A percentile compares a stretch with the other conserved stretches of the same genome.
Evolutionary conservation across 768 basidiomycete genomes (phyloP).

Genomic region (Boletus pseudopeckii): DNA sequence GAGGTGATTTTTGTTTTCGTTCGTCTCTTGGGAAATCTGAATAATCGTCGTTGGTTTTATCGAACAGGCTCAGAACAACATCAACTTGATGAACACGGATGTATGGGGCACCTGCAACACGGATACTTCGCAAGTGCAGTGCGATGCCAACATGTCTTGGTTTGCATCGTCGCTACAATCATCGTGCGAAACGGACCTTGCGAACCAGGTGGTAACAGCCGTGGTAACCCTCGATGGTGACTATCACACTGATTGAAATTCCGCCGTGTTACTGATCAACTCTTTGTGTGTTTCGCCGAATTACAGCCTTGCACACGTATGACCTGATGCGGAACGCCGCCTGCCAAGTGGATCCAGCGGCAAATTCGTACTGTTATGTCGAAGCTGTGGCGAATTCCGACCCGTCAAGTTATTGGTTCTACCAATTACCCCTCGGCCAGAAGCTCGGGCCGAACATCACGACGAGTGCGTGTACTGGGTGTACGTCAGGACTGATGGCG

Average conservation of each 20-base stretch:
- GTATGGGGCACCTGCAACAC: constrained; percentile 84
- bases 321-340: constrained; percentile 56
- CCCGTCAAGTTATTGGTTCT: constrained; percentile 71
- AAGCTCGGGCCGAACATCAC: constrained; percentile 45
- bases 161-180: constrained; percentile 48
- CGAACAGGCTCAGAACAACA: constrained; percentile 61
- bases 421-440: constrained; percentile 60
- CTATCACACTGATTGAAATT: neutral
- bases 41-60: neutral
- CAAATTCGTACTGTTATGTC: constrained; percentile 71
- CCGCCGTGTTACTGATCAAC: neutral
- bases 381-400: constrained; percentile 55
- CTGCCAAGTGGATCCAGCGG: constrained; percentile 55
- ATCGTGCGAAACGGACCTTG: constrained; percentile 57
- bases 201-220: constrained; percentile 48
- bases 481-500: constrained; percentile 57
- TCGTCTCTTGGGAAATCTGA: neutral
- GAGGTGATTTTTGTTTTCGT: constrained; percentile 38
- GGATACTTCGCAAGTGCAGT: constrained; percentile 42
- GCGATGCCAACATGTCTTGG: constrained; percentile 64
- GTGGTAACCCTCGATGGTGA: constrained; percentile 55
- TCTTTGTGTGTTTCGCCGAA: neutral
- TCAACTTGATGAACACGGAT: constrained; percentile 59
- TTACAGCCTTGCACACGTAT: constrained; percentile 59
- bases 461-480: constrained; percentile 57